Evolutionary conservation across 2,329 filamentous ascomycete genomes (phyloP).

Genomic region (Drechslerella coelobrocha): DNA sequence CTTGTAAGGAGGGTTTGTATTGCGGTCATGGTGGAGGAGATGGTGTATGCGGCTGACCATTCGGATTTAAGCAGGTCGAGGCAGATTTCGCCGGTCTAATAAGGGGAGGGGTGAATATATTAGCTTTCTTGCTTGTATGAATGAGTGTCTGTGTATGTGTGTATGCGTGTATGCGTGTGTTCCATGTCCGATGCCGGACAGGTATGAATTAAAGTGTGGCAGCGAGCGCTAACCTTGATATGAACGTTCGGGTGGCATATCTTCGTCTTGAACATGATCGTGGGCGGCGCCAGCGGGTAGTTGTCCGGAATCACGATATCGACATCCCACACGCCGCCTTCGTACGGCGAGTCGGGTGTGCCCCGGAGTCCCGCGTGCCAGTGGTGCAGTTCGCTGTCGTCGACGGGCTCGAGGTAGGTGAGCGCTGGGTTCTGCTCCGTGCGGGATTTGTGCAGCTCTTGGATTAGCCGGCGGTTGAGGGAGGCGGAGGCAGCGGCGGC

Average conservation of each 20-base stretch:
- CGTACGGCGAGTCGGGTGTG: constrained; percentile 52
- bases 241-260: constrained; percentile 84
- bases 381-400: constrained; percentile 54
- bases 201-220: too few species aligned
- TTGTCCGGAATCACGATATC: constrained; percentile 74
- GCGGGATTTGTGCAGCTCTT: constrained; percentile 52
- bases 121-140: too few species aligned
- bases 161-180: too few species aligned
- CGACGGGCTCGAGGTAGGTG: constrained; percentile 52
- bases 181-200: too few species aligned
- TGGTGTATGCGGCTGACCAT: constrained; percentile 86
- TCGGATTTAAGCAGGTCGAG: constrained; percentile 79
- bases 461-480: constrained; percentile 51
- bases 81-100: constrained; percentile 87
- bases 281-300: constrained; percentile 81
- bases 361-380: constrained; percentile 54
- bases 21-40: constrained; percentile 75
- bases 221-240: constrained; percentile 60
- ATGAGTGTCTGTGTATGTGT: too few species aligned
- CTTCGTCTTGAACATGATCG: constrained; percentile 79
- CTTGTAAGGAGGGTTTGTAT: constrained; percentile 73
- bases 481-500: constrained; percentile 45
- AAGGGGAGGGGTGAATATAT: too few species aligned
- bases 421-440: constrained; percentile 52
- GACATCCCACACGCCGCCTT: constrained; percentile 81